A percentile compares a stretch with the other conserved stretches of the same genome.
Evolutionary conservation across 1,284 basidiomycete genomes (phyloP).

Genomic region (Phlebopus sp.): DNA sequence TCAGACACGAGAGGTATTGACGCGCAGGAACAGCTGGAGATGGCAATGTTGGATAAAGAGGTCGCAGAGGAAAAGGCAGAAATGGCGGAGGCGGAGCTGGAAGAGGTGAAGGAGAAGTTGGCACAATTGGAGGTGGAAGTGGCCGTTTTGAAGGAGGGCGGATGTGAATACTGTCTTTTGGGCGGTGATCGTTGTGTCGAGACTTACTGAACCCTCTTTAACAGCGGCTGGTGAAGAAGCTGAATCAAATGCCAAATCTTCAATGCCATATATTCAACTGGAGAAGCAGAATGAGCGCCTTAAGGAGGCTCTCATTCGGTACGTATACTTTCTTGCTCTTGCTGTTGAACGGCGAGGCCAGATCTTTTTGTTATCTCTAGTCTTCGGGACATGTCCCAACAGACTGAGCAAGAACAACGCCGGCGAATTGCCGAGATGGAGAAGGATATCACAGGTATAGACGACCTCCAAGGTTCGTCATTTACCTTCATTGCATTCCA

Average conservation of each 20-base stretch:
- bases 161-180: conserved; percentile 30
- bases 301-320: conserved; percentile 91
- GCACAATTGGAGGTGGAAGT: conserved; percentile 87
- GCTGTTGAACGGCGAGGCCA: neutral
- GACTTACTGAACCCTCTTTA: conserved; percentile 14
- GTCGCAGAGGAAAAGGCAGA: conserved; percentile 95
- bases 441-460: conserved; percentile 72
- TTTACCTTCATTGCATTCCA: conserved; percentile 4
- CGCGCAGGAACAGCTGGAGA: conserved; percentile 87
- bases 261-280: conserved; percentile 84
- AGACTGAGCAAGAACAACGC: conserved; percentile 85
- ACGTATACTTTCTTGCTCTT: conserved; percentile 14
- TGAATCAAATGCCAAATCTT: conserved; percentile 53
- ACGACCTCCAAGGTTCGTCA: conserved; percentile 65
- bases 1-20: conserved; percentile 64
- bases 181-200: conserved; percentile 2
- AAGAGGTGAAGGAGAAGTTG: conserved; percentile 72
- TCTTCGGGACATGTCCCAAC: conserved; percentile 83
- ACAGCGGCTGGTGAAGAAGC: conserved; percentile 35
- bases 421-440: conserved; percentile 85
- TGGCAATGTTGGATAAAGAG: conserved; percentile 94
- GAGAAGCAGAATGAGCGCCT: conserved; percentile 96
- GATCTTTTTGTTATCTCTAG: conserved; percentile 37
- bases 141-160: conserved; percentile 62
- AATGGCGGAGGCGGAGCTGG: conserved; percentile 72